These are phyloP conservation scores for Aspergillus pseudoviridinutans DNA, from an alignment of 2,329 filamentous ascomycete species.

Conservation along the genomic window DNA sequence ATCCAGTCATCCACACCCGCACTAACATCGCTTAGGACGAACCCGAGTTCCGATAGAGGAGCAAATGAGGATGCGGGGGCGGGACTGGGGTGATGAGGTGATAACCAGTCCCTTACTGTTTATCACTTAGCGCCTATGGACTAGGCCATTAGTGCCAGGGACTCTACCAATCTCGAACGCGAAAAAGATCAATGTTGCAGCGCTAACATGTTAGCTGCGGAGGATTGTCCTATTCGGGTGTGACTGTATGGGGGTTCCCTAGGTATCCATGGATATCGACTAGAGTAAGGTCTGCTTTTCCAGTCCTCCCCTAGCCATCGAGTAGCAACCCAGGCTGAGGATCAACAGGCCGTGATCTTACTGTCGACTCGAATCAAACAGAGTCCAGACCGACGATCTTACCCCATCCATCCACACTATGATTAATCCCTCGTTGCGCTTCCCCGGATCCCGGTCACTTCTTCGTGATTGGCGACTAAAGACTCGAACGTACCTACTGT, in stretches of 20 bases:
- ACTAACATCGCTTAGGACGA: slow-evolving; percentile 3
- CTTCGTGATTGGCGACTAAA: not conserved
- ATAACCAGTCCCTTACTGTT: not conserved
- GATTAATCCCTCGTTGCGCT: slow-evolving; percentile 4
- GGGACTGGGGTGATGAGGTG: slow-evolving; percentile 7
- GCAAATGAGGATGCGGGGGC: slow-evolving; percentile 24
- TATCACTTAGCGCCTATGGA: not conserved
- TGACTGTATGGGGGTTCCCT: not conserved
- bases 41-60: not conserved
- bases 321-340: not conserved
- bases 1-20: not conserved
- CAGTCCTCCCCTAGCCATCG: not conserved
- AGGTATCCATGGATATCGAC: not conserved
- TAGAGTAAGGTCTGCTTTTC: not conserved
- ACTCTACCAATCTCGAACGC: not conserved
- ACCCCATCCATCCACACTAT: not conserved
- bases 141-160: not conserved
- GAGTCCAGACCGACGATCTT: slow-evolving; percentile 15
- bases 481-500: not conserved
- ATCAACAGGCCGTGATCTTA: not conserved
- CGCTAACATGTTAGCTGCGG: slow-evolving; percentile 4
- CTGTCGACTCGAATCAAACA: not conserved
- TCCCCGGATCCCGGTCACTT: slow-evolving; percentile 2
- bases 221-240: slow-evolving; percentile 1
- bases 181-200: slow-evolving; percentile 3